A percentile compares a stretch with the other conserved stretches of the same genome.
Conservation (phyloP, 164 flowering plant species). For the Vitis riparia region DNA sequence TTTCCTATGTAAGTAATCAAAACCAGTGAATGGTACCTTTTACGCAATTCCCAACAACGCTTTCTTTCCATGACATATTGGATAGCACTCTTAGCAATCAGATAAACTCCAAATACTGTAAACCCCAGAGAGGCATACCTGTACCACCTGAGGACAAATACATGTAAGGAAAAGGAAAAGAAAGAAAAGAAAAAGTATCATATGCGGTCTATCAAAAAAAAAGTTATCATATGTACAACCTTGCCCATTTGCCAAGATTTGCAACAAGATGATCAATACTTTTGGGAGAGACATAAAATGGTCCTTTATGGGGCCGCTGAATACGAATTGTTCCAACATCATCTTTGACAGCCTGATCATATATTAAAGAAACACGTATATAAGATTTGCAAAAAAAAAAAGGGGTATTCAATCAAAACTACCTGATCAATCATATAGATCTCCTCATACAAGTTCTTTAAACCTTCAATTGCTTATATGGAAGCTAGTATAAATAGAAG, state of each 20-base stretch:
- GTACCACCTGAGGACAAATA: slow-evolving; percentile 63
- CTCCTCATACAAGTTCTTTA: neutral
- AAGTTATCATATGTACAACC: slow-evolving; percentile 38
- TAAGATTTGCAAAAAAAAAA: neutral
- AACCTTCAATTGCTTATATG: too few species aligned
- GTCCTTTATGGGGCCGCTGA: slow-evolving; percentile 89
- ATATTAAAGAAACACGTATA: slow-evolving; percentile 2
- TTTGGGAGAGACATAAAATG: slow-evolving; percentile 87
- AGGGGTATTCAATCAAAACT: neutral
- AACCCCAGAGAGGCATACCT: slow-evolving; percentile 83
- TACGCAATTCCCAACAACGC: slow-evolving; percentile 71
- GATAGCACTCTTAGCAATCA: slow-evolving; percentile 75
- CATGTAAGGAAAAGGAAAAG: neutral
- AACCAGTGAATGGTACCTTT: slow-evolving; percentile 43
- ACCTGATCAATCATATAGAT: neutral
- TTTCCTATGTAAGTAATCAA: neutral
- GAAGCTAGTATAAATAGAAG: too few species aligned
- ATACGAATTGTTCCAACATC: slow-evolving; percentile 84
- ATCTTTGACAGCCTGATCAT: slow-evolving; percentile 83
- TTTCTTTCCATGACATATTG: slow-evolving; percentile 67
- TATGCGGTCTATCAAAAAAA: too few species aligned
- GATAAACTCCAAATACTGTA: slow-evolving; percentile 70
- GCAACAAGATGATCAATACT: slow-evolving; percentile 84
- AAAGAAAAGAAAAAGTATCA: neutral
- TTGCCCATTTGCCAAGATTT: slow-evolving; percentile 90